Evolutionary conservation across 2,329 filamentous ascomycete genomes (phyloP).

Genomic region (Xenoacremonium recifei): DNA sequence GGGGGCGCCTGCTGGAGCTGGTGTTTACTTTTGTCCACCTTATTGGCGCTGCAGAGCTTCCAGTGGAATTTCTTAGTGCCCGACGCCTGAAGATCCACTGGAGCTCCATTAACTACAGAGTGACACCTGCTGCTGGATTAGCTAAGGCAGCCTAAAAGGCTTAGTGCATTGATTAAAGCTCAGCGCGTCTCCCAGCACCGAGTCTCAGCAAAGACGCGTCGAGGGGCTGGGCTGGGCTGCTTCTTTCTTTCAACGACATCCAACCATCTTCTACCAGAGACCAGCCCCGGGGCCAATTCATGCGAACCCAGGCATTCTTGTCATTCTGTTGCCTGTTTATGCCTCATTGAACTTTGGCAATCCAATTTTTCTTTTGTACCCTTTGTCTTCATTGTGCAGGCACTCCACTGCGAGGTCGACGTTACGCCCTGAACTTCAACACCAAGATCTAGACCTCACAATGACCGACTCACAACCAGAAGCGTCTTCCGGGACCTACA

Average conservation of each 20-base stretch:
- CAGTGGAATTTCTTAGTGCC: not conserved
- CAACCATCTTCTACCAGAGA: not conserved
- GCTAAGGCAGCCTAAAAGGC: no score
- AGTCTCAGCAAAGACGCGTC: not conserved
- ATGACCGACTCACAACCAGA: conserved; percentile 42
- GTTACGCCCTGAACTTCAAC: no score
- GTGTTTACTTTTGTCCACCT: not conserved
- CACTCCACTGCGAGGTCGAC: no score
- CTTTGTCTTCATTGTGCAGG: no score
- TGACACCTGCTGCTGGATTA: no score
- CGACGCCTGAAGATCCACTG: not conserved
- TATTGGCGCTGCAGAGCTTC: not conserved
- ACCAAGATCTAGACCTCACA: no score
- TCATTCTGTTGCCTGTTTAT: no score
- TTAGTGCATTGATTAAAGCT: conserved; percentile 1
- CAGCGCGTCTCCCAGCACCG: conserved; percentile 16
- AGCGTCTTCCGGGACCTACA: conserved; percentile 46
- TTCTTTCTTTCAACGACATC: not conserved
- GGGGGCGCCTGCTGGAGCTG: not conserved
- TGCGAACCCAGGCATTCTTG: no score
- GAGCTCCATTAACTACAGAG: not conserved
- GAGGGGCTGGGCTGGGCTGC: no score
- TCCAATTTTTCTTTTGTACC: no score
- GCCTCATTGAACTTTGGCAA: no score
- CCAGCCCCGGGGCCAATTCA: no score